phyloP scores from a whole-genome alignment of 2,329 filamentous ascomycete genomes.

The Neopestalotiopsis rosae region DNA sequence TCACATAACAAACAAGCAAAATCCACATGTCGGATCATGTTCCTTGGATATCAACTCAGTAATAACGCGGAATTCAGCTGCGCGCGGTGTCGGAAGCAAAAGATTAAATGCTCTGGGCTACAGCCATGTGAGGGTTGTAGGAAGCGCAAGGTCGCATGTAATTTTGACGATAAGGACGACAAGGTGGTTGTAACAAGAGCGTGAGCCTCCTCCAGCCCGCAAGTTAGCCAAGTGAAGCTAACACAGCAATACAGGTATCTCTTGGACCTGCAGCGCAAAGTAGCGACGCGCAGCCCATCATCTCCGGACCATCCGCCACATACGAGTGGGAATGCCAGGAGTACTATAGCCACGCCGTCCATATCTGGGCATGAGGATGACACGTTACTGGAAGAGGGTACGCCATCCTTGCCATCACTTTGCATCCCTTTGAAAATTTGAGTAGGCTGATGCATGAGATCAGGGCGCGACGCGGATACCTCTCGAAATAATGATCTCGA shows the following conservation, averaged over 20 bases:
- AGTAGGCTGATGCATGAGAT: not conserved
- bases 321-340: not conserved
- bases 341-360: not conserved
- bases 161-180: conserved; percentile 51
- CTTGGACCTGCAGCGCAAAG: conserved; percentile 22
- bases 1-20: not conserved
- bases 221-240: not conserved
- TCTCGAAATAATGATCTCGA: not conserved
- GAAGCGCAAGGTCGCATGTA: conserved; percentile 46
- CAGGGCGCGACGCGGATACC: not conserved
- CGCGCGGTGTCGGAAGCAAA: conserved; percentile 48
- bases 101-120: conserved; percentile 49
- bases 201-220: conserved; percentile 33
- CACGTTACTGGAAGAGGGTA: conserved; percentile 34
- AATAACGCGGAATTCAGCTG: conserved; percentile 36
- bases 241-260: conserved; percentile 25
- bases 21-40: not conserved
- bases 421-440: not conserved
- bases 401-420: not conserved
- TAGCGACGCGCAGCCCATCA: not conserved
- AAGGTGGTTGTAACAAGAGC: conserved; percentile 54
- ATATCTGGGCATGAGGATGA: conserved; percentile 5
- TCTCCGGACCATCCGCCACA: not conserved
- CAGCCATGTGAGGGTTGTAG: conserved; percentile 49
- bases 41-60: not conserved